Conservation (phyloP, 768 basidiomycete genomes). For the Pulveroboletus ravenelii region DNA sequence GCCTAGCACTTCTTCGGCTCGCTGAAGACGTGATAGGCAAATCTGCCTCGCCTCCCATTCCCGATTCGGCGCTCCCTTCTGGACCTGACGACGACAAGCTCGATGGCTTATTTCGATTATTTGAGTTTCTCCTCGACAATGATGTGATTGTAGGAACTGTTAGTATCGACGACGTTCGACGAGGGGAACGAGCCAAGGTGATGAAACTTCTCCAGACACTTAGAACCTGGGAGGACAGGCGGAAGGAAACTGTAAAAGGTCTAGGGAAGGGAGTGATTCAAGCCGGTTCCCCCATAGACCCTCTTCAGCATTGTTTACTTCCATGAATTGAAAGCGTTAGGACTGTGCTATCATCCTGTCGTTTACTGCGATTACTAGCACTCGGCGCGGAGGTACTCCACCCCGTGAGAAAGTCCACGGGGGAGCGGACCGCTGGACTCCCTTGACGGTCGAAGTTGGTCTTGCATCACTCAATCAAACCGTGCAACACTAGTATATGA, state of each 20-base stretch:
- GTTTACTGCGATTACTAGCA: too few species aligned
- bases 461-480: too few species aligned
- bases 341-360: too few species aligned
- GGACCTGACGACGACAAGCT: conserved; percentile 71
- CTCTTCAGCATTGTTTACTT: neutral
- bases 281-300: neutral
- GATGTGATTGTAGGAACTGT: conserved; percentile 88
- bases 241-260: neutral
- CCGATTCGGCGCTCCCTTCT: conserved; percentile 72
- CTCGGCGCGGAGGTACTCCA: too few species aligned
- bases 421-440: too few species aligned
- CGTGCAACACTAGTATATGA: too few species aligned
- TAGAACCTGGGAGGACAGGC: neutral
- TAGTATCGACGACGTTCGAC: conserved; percentile 88
- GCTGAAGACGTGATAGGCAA: conserved; percentile 75
- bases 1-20: conserved; percentile 77
- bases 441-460: too few species aligned
- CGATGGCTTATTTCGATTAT: conserved; percentile 81
- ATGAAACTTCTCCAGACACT: conserved; percentile 37
- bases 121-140: conserved; percentile 89
- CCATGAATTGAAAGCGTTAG: neutral
- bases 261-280: neutral
- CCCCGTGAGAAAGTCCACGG: too few species aligned
- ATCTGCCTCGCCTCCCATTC: conserved; percentile 65
- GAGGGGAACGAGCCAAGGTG: conserved; percentile 77